A percentile compares a stretch with the other conserved stretches of the same genome.
phyloP scores from a whole-genome alignment of 805 yeast species.

The Blastobotrys chiropterorum region DNA sequence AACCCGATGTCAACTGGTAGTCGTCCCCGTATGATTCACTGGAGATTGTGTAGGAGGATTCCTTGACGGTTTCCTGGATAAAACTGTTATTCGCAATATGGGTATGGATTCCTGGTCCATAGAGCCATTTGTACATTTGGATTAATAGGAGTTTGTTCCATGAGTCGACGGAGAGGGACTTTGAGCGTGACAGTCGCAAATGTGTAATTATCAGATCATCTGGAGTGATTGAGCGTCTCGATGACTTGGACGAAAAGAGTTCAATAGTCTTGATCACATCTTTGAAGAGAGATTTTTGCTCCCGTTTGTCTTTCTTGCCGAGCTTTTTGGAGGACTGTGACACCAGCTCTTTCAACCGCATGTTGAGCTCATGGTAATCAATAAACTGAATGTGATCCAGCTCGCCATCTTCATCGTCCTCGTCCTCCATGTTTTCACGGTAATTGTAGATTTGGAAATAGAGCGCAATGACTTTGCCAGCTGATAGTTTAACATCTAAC shows the following conservation, averaged over 20 bases:
- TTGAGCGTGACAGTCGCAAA: slow-evolving; percentile 21
- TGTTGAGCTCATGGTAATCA: slow-evolving; percentile 32
- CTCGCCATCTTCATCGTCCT: slow-evolving; percentile 42
- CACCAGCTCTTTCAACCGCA: slow-evolving; percentile 31
- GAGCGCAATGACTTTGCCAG: slow-evolving; percentile 50
- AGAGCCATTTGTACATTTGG: slow-evolving; percentile 32
- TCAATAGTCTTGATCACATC: slow-evolving; percentile 48
- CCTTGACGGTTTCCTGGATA: slow-evolving; percentile 18
- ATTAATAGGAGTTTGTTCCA: slow-evolving; percentile 30
- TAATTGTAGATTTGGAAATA: slow-evolving; percentile 47
- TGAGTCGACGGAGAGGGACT: slow-evolving; percentile 26
- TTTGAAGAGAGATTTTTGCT: slow-evolving; percentile 52
- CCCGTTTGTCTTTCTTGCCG: slow-evolving; percentile 58
- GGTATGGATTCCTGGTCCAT: slow-evolving; percentile 31
- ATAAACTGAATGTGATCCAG: slow-evolving; percentile 45
- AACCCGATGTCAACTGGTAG: not conserved
- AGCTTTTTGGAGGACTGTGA: slow-evolving; percentile 50
- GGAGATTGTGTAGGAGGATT: not conserved
- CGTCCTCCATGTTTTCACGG: slow-evolving; percentile 35
- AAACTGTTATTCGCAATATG: slow-evolving; percentile 32
- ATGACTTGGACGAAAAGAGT: slow-evolving; percentile 31
- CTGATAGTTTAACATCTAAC: slow-evolving; percentile 47
- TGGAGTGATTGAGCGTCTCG: slow-evolving; percentile 22
- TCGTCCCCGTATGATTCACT: not conserved
- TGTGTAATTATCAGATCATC: slow-evolving; percentile 24